Base-by-base conservation (phyloP, 495 filamentous ascomycete genomes). In the Penicillium bovifimosum region DNA sequence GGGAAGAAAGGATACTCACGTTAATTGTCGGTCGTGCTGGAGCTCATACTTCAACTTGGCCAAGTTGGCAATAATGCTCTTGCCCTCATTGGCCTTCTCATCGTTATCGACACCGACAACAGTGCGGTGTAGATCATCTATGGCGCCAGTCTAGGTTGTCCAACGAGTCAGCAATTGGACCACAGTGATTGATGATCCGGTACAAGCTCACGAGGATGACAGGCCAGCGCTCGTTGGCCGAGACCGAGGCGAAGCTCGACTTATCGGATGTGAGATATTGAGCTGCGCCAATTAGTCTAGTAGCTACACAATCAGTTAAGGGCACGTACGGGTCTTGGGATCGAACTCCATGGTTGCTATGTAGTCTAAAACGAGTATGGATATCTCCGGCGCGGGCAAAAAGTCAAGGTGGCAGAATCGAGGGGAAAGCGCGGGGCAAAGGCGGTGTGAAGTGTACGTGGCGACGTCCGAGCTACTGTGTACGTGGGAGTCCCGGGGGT, bases 21-120 rank as follows among this genome's bases (percentile, higher is more conserved):
- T 89, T 61, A 98, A 67, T 54, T 83, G 74, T 36, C 90, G 80
- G 64, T 96, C 81, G 67, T 98, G 93, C 64, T 96, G 93, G 38
- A 96, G 68, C 73, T 98, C 92, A 71, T 97, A 96, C 72, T 98
- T 98, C 55, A 98, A 76, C 60, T 78, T 82, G 11, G 87, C 86
- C 2, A 98, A 75, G 47, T 86, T 80, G 65, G 84, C 83, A 33
- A 95, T 79, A 53, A 98, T 93, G 54, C 67, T 73, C 72, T 96
- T 96, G 53, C 93, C 93, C 61, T 98, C 93, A 24, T 78, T 79
- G 13, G 70, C 65, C 66, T 88, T 86, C 34, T 80, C 81, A 1
- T 79, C 65, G 18, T 79, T 78, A 26, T 75, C 72, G 17, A 77
- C 77, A 31, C 67, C 50, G 33, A 47, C 54, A 0, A 90, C 83